A percentile compares a stretch with the other conserved stretches of the same genome.
These are phyloP conservation scores for Choanephora cucurbitarum DNA, from an alignment of 371 early-diverging fungal species.

Conservation along the genomic window DNA sequence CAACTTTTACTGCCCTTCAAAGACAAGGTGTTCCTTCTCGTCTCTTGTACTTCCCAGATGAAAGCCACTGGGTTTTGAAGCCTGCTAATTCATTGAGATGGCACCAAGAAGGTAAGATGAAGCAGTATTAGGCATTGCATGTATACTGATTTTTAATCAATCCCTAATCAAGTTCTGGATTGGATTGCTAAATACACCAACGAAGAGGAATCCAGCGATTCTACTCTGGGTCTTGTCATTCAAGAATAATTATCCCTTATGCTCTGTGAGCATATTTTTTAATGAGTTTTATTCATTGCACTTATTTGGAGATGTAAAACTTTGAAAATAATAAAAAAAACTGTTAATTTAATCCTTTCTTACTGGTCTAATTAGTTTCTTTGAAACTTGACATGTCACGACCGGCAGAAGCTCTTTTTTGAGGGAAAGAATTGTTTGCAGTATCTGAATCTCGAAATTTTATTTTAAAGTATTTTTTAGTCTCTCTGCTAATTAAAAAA, in stretches of 20 bases:
- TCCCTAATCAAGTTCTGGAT: conserved; percentile 29
- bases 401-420: no score
- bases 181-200: conserved; percentile 68
- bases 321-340: no score
- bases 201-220: background rate
- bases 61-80: conserved; percentile 79
- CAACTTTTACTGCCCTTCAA: conserved; percentile 81
- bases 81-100: conserved; percentile 78
- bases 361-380: no score
- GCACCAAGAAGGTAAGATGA: conserved; percentile 63
- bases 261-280: no score
- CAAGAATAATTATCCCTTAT: background rate
- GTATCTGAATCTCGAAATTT: no score
- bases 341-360: no score
- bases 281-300: no score
- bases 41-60: conserved; percentile 82
- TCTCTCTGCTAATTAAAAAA: no score
- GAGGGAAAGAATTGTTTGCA: no score
- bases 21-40: conserved; percentile 72
- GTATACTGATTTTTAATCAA: background rate
- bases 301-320: no score
- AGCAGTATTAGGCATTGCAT: background rate
- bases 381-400: no score
- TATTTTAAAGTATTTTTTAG: no score
- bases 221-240: background rate